Base-by-base conservation (phyloP, 306 rosid genomes). In the Betula pendula region DNA sequence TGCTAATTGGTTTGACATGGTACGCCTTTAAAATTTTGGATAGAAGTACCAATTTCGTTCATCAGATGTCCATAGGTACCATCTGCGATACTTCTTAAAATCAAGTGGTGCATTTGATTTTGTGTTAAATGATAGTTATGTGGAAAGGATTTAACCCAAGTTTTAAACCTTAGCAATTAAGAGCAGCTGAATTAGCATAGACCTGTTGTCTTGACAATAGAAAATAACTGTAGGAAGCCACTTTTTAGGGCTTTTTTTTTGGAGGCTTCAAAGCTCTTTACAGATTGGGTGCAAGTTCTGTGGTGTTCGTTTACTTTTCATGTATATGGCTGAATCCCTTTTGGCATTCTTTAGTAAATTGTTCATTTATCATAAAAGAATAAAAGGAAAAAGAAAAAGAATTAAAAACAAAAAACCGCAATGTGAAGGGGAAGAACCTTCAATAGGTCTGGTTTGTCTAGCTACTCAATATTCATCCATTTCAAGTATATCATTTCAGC, bases 201-300 rank as follows among this genome's bases (percentile, higher is more conserved):
- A 31, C 20, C 12, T 60, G 68, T 29, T 20, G 40, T 15, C 68
- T 15, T 27, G 43, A 29, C 4, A 16, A 60, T 60, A 31, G 68
- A 60, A 60, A 60, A 24, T 22, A 60, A 31, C 68, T 60, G 68
- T 17, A 25, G 68, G 43, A 60, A 55, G 31, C 40, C 14, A 6
- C 20, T 29, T 60, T 60, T 5, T 16, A 8, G 20, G 42, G 22
- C 20, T 31, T 29, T 9, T 29, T 9, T 60, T 60, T 60, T 29
- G 27, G 65, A 58, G 31, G 65, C 65, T 24, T 58, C 15, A 58
- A 58, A 58, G 29, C 65, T 58, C 65, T 25, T 58, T 58, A 58
- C 31, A 29, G 35, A 14, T 49, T 49, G 53, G 53, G 19, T 49
- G 53, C 53, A 49, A 16, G 42, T 8, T 38, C 42, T 38, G 42